Evolutionary conservation across 352 stramenopile genomes (phyloP), one percentile per base, ranked within the genome.

Genomic region (Globisporangium barbulae): DNA sequence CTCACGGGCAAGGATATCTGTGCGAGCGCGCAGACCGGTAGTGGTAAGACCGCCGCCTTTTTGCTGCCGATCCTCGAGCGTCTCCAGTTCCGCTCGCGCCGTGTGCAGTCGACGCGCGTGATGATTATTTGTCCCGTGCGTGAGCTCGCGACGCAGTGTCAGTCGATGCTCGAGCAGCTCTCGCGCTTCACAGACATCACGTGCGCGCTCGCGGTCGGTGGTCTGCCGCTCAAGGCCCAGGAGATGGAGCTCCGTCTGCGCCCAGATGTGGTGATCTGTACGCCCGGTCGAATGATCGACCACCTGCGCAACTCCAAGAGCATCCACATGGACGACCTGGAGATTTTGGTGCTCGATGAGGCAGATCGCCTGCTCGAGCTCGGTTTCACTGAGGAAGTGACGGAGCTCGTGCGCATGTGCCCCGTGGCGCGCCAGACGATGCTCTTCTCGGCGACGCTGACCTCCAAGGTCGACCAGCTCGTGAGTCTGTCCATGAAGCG

Each of bases 401-500:
- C 93, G 28, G 93, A 99, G 76, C 81, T 99, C 22, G 82, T 99
- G 55, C 96, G 97, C 55, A 90, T 98, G 64, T 99, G 94, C 64
- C 97, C 98, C 8, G 71, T 91, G 30, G 86, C 94, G 54, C 83
- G 97, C 19, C 98, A 99, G 75, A 99, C 98, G 17, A 90, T 99
- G 78, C 74, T 99, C 2, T 99, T 99, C 76, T 99, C 97, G 53
- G 98, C 98, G 19, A 99, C 98, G 19, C 88, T 99, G 76, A 98
- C 96, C 45, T 98, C 97, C 17, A 98, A 98, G 73, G 83, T 99
- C 2, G 96, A 99, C 68, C 94, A 99, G 64, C 80, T 99, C 19
- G 96, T 98, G 67, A 91, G 94, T 37, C 68, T 99, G 39, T 98
- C 96, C 52, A 90, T 99, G 78, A 99, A 99, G 71, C 88, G 92